Base-by-base conservation (phyloP, 257 asterid species). In the Solanum bulbocastanum region DNA sequence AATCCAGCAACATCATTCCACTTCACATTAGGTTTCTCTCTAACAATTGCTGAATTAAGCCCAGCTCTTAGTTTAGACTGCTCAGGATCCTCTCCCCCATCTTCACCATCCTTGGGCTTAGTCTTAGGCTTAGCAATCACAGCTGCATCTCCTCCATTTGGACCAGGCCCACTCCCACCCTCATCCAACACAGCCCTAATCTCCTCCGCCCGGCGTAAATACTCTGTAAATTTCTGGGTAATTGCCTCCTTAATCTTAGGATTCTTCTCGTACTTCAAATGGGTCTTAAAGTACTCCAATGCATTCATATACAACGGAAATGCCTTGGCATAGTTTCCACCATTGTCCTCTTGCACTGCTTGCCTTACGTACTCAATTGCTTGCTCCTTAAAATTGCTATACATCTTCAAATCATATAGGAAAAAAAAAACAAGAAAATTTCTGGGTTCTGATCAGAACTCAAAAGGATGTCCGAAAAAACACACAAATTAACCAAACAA, bases 1-100 rank as follows among this genome's bases (percentile, higher is more conserved):
- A 97, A 90, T 65, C 99, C 99, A 71, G 99, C 99, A 13, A 97
- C 99, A 92, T 97, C 99, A 71, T 89, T 95, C 99, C 99, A 97
- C 94, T 96, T 97, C 5, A 97, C 96, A 91, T 97, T 96, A 6
- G 99, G 99, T 88, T 96, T 97, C 78, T 97, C 99, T 92, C 99
- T 93, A 69, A 97, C 72, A 83, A 97, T 97, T 14, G 99, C 99
- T 2, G 99, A 97, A 90, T 90, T 94, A 94, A 97, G 90, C 14
- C 99, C 99, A 52, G 99, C 88, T 76, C 98, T 90, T 56, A 96
- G 96, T 94, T 97, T 97, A 83, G 93, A 94, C 94, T 95, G 93
- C 87, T 97, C 99, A 42, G 90, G 96, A 92, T 97, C 99, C 89
- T 97, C n/a, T n/a, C n/a, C 99, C 89, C 95, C 90, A 35, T 79